Conservation (phyloP, 2,329 filamentous ascomycete species). For the Chaetomiaceae sp. region DNA sequence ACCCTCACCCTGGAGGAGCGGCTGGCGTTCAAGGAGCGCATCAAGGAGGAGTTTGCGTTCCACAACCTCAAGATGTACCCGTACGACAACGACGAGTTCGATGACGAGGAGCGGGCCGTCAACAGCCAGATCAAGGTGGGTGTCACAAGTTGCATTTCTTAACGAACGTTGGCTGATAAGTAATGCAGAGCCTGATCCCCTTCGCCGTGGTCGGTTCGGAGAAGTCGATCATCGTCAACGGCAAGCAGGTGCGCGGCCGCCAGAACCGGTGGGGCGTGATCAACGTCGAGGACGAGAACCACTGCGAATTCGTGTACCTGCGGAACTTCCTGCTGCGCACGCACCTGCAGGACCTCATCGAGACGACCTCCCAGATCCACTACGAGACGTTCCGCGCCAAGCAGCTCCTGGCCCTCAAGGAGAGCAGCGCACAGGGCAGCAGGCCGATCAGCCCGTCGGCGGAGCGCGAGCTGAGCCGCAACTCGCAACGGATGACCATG, state of each 20-base stretch:
- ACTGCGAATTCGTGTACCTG: slow-evolving; percentile 99
- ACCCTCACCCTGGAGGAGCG: slow-evolving; percentile 94
- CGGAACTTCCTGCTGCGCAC: slow-evolving; percentile 98
- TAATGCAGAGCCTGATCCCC: slow-evolving; percentile 73
- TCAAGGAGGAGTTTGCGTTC: slow-evolving; percentile 99
- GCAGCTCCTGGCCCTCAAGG: slow-evolving; percentile 95
- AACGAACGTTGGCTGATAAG: slow-evolving; percentile 5
- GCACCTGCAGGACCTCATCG: slow-evolving; percentile 96
- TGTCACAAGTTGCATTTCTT: slow-evolving; percentile 21
- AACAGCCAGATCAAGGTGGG: slow-evolving; percentile 93
- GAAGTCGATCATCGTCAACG: slow-evolving; percentile 94
- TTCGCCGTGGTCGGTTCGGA: slow-evolving; percentile 98
- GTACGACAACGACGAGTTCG: slow-evolving; percentile 98
- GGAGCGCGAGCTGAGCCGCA: slow-evolving; percentile 91
- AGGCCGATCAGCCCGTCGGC: slow-evolving; percentile 93
- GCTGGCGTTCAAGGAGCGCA: slow-evolving; percentile 93
- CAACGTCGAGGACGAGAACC: slow-evolving; percentile 98
- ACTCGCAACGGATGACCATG: slow-evolving; percentile 96
- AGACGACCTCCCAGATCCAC: slow-evolving; percentile 99
- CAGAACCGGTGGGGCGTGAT: slow-evolving; percentile 99
- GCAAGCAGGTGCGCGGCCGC: slow-evolving; percentile 93
- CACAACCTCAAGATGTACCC: slow-evolving; percentile 99
- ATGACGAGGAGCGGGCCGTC: slow-evolving; percentile 88
- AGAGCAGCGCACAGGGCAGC: slow-evolving; percentile 87
- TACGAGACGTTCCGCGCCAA: slow-evolving; percentile 99